phyloP scores from a whole-genome alignment of 2,329 filamentous ascomycete species.

The Cladophialophora chaetospira region DNA sequence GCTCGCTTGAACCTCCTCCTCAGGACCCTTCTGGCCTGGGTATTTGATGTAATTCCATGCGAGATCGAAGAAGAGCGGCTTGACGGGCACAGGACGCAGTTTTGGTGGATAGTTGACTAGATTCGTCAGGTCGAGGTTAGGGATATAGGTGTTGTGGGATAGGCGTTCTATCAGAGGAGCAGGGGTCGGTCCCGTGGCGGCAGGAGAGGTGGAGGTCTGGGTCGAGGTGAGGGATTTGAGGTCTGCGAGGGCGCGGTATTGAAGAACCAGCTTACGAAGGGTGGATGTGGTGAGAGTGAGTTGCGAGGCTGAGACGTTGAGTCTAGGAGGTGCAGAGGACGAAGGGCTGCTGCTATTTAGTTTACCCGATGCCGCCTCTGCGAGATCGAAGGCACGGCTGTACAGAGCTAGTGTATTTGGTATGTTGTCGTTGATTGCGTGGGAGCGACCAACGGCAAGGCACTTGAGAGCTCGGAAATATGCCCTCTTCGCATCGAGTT shows the following conservation, averaged over 20 bases:
- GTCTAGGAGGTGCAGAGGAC: constrained; percentile 58
- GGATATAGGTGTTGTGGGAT: constrained; percentile 70
- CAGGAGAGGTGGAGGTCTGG: constrained; percentile 36
- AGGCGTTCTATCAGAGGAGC: constrained; percentile 73
- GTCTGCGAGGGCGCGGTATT: constrained; percentile 82
- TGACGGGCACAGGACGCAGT: constrained; percentile 80
- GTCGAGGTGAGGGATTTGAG: constrained; percentile 56
- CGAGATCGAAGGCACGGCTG: constrained; percentile 68
- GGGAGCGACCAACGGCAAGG: constrained; percentile 81
- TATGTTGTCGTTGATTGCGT: constrained; percentile 70
- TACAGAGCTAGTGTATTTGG: constrained; percentile 85
- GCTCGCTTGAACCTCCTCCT: background rate
- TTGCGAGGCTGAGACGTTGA: constrained; percentile 66
- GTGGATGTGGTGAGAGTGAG: constrained; percentile 61
- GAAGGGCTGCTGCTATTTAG: constrained; percentile 51
- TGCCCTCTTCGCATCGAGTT: constrained; percentile 73
- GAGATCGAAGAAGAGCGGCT: constrained; percentile 93
- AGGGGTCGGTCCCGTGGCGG: constrained; percentile 35
- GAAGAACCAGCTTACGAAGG: constrained; percentile 72
- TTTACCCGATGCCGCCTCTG: constrained; percentile 53
- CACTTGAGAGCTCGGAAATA: constrained; percentile 93
- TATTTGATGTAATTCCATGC: constrained; percentile 98
- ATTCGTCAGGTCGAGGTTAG: constrained; percentile 70
- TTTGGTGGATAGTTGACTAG: constrained; percentile 86
- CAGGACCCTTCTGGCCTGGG: constrained; percentile 58